Evolutionary conservation across 176 grass and related monocot genomes (phyloP).

Genomic region (Panicum miliaceum): DNA sequence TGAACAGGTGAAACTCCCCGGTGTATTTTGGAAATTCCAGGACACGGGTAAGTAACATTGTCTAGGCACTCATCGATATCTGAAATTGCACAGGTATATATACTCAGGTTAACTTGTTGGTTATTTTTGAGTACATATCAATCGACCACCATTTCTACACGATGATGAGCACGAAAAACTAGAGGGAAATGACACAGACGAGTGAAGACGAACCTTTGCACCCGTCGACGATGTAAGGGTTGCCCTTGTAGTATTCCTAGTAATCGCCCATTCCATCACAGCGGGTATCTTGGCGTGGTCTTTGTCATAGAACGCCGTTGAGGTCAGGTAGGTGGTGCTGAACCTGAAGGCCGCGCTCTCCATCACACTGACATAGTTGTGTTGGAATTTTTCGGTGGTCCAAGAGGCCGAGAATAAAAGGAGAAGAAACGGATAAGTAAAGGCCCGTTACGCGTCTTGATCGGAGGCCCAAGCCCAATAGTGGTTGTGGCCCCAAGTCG

Average conservation of each 20-base stretch:
- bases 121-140: no score
- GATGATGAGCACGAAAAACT: background rate
- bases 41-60: background rate
- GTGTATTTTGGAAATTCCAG: slow-evolving; percentile 3
- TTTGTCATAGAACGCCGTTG: background rate
- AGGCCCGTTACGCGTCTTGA: no score
- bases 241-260: background rate
- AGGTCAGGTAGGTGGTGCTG: slow-evolving; percentile 31
- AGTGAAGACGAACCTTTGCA: slow-evolving; percentile 12
- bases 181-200: background rate
- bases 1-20: slow-evolving; percentile 21
- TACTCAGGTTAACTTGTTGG: background rate
- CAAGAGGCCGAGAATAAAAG: no score
- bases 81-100: background rate
- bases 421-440: no score
- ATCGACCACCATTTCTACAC: no score
- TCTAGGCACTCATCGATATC: slow-evolving; percentile 32
- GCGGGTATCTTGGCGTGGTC: background rate
- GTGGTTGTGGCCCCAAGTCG: no score
- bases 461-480: no score
- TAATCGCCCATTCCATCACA: slow-evolving; percentile 39
- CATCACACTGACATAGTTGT: background rate
- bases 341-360: background rate
- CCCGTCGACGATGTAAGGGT: slow-evolving; percentile 12
- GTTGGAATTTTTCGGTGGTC: no score